These are phyloP conservation scores for Penicillium sp. DNA, from an alignment of 2,329 filamentous ascomycete genomes.

Conservation along the genomic window DNA sequence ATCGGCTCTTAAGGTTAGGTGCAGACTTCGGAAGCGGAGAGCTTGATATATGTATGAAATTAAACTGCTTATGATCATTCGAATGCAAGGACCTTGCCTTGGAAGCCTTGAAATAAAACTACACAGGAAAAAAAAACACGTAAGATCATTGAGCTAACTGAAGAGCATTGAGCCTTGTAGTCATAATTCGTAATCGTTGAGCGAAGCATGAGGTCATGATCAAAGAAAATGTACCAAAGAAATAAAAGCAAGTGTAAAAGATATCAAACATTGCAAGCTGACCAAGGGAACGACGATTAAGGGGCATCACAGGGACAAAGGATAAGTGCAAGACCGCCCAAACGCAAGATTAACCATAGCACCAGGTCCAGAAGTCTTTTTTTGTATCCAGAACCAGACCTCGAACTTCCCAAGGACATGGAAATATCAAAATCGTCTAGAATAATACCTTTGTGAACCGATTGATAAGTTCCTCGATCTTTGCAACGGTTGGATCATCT, in stretches of 20 bases:
- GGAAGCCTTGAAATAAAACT: not conserved
- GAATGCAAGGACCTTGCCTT: not conserved
- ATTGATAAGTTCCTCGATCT: slow-evolving; percentile 1
- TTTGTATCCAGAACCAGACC: not conserved
- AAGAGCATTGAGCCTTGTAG: not conserved
- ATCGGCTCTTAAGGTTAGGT: no score
- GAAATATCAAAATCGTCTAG: not conserved
- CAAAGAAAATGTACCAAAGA: not conserved
- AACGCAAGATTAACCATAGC: not conserved
- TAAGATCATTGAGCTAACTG: not conserved
- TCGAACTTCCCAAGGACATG: not conserved
- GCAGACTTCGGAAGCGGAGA: no score
- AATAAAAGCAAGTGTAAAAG: not conserved
- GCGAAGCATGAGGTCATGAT: not conserved
- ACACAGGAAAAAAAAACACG: not conserved
- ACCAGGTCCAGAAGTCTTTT: not conserved
- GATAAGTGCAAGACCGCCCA: not conserved
- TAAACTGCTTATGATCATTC: no score
- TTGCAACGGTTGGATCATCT: not conserved
- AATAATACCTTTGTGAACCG: not conserved
- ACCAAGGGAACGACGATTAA: not conserved
- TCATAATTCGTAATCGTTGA: not conserved
- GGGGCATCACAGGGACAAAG: not conserved
- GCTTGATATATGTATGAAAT: no score
- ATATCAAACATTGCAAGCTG: not conserved